Percentiles rank a stretch among this genome's conserved stretches.
Conservation (phyloP, 202 grass and related monocot genomes). For the Elaeis oleifera region DNA sequence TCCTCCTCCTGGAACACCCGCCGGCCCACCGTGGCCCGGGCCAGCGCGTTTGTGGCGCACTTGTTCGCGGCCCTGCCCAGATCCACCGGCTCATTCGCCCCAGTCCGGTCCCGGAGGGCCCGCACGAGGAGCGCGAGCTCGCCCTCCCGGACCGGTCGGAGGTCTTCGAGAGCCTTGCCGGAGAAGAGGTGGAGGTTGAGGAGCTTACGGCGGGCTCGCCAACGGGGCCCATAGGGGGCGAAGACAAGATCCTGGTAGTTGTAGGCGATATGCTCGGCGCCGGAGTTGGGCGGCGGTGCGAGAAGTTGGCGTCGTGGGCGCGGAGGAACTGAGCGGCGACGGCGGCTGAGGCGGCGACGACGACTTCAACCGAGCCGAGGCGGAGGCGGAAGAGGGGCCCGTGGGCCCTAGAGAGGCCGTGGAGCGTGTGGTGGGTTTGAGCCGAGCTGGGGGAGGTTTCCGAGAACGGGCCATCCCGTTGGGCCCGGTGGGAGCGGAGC, state of each 20-base stretch:
- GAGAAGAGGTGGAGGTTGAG: constrained; percentile 62
- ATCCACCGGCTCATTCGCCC: neutral
- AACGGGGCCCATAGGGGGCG: constrained; percentile 60
- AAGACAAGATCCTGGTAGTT: constrained; percentile 90
- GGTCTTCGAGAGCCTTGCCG: constrained; percentile 42
- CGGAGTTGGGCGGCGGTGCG: constrained; percentile 58
- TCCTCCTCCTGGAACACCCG: constrained; percentile 36
- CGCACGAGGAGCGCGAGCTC: constrained; percentile 39
- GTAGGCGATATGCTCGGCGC: constrained; percentile 65
- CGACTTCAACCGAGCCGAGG: constrained; percentile 44
- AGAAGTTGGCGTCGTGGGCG: constrained; percentile 53
- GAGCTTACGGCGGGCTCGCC: constrained; percentile 63
- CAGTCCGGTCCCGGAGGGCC: neutral
- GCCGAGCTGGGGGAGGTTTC: constrained; percentile 59
- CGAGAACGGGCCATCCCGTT: constrained; percentile 52
- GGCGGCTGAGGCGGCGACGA: constrained; percentile 46
- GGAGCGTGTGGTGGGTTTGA: constrained; percentile 45
- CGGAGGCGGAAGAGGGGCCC: constrained; percentile 55
- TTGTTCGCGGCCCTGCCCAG: constrained; percentile 43
- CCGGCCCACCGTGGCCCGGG: constrained; percentile 35
- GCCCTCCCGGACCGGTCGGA: constrained; percentile 31
- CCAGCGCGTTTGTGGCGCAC: constrained; percentile 51
- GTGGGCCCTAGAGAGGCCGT: constrained; percentile 30
- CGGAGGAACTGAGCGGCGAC: constrained; percentile 46
- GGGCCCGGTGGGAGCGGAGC: constrained; percentile 39